Percentiles rank a stretch among this genome's conserved stretches.
These are phyloP conservation scores for Fulvia fulva DNA, from an alignment of 2,329 filamentous ascomycete species.

Conservation along the genomic window DNA sequence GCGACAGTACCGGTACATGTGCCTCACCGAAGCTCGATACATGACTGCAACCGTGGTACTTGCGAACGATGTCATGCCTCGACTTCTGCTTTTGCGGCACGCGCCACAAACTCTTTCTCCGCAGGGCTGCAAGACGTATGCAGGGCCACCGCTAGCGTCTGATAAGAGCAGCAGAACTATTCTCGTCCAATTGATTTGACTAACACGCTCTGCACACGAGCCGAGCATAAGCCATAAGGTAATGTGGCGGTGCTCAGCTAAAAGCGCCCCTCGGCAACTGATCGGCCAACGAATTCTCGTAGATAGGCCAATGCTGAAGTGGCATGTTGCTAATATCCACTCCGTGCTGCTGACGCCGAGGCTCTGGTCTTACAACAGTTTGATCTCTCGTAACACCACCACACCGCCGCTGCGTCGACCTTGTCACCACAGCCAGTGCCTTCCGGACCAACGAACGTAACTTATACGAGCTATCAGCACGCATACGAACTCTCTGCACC, in stretches of 20 bases:
- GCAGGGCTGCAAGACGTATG: not conserved
- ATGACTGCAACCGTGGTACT: not conserved
- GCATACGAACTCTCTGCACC: too few relatives aligned
- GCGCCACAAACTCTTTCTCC: not conserved
- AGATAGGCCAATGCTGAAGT: not conserved
- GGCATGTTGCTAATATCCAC: not conserved
- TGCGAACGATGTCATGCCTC: not conserved
- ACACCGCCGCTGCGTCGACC: not conserved
- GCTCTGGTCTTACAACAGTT: not conserved
- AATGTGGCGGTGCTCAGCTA: not conserved
- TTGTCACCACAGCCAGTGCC: not conserved
- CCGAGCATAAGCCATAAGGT: not conserved
- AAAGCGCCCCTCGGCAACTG: not conserved
- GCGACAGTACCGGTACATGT: not conserved
- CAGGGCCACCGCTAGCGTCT: not conserved
- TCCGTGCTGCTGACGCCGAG: not conserved
- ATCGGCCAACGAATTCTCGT: not conserved
- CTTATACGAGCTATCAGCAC: not conserved
- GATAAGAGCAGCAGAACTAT: not conserved
- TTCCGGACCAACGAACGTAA: not conserved
- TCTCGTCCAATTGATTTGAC: not conserved
- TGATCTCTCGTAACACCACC: slow-evolving; percentile 2
- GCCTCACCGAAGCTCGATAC: not conserved
- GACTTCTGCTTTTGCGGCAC: not conserved
- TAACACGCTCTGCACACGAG: not conserved